phyloP scores from a whole-genome alignment of 495 filamentous ascomycete species.

The Podospora tetraspora region DNA sequence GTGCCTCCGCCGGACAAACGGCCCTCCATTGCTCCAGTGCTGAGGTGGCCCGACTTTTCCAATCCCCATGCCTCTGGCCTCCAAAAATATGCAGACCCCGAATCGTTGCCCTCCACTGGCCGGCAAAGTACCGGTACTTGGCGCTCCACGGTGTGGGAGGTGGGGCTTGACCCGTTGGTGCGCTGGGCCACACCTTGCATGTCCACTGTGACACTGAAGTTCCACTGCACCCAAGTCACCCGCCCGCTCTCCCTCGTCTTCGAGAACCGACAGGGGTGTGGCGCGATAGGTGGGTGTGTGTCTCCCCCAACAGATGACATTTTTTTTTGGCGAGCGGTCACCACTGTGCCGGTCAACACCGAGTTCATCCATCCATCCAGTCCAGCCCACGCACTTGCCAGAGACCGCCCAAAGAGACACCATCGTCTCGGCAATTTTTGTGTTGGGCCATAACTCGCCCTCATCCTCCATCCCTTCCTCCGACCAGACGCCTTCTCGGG shows the following conservation, averaged over 20 bases:
- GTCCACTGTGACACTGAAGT: slow-evolving; percentile 14
- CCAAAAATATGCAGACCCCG: not conserved
- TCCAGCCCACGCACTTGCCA: not conserved
- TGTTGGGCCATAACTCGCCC: slow-evolving; percentile 22
- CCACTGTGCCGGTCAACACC: not conserved
- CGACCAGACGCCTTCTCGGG: not conserved
- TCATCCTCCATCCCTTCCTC: not conserved
- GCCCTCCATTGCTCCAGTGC: not conserved
- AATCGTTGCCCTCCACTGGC: not conserved
- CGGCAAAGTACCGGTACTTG: slow-evolving; percentile 24
- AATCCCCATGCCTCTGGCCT: not conserved
- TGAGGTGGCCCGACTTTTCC: not conserved
- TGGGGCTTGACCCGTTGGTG: slow-evolving; percentile 22
- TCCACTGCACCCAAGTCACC: slow-evolving; percentile 16
- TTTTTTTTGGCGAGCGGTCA: slow-evolving; percentile 27
- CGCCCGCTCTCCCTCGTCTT: not conserved
- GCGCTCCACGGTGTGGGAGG: slow-evolving; percentile 15
- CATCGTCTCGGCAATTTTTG: slow-evolving; percentile 23
- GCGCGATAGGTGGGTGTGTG: slow-evolving; percentile 4
- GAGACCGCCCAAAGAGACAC: not conserved
- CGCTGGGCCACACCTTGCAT: slow-evolving; percentile 14
- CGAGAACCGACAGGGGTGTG: slow-evolving; percentile 21
- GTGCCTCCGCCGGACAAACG: not conserved
- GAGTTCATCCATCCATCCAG: not conserved
- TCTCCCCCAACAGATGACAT: slow-evolving; percentile 37